These are phyloP conservation scores for Epichloe gansuensis DNA, from an alignment of 2,329 filamentous ascomycete genomes.

Conservation along the genomic window DNA sequence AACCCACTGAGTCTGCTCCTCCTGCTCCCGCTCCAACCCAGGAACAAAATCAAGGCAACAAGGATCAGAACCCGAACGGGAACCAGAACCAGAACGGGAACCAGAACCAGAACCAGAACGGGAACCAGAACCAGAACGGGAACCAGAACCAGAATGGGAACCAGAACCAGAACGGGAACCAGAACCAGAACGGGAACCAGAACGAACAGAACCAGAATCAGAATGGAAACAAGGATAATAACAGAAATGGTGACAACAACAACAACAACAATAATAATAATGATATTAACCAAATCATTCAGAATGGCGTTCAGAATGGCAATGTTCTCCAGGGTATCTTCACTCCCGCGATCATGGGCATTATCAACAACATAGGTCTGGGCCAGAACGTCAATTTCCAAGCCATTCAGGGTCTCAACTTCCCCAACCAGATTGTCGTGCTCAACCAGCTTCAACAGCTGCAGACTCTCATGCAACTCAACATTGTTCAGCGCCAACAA, in stretches of 20 bases:
- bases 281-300: slow-evolving; percentile 3
- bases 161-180: slow-evolving; percentile 5
- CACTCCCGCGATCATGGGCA: slow-evolving; percentile 10
- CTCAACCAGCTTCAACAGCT: slow-evolving; percentile 16
- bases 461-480: slow-evolving; percentile 12
- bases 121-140: slow-evolving; percentile 5
- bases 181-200: slow-evolving; percentile 1
- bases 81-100: no score
- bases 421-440: slow-evolving; percentile 15
- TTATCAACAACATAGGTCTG: slow-evolving; percentile 18
- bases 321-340: slow-evolving; percentile 7
- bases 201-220: slow-evolving; percentile 2
- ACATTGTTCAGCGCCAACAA: slow-evolving; percentile 12
- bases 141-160: not conserved
- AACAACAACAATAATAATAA: not conserved
- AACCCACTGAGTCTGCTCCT: not conserved
- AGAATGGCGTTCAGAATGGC: slow-evolving; percentile 7
- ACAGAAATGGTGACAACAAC: not conserved
- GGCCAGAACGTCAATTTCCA: slow-evolving; percentile 14
- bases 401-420: slow-evolving; percentile 15
- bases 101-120: not conserved
- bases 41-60: not conserved
- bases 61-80: no score
- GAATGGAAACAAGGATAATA: slow-evolving; percentile 6
- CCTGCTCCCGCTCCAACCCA: not conserved